Conservation (phyloP, 2,329 filamentous ascomycete species). For the Penicillium sp. region DNA sequence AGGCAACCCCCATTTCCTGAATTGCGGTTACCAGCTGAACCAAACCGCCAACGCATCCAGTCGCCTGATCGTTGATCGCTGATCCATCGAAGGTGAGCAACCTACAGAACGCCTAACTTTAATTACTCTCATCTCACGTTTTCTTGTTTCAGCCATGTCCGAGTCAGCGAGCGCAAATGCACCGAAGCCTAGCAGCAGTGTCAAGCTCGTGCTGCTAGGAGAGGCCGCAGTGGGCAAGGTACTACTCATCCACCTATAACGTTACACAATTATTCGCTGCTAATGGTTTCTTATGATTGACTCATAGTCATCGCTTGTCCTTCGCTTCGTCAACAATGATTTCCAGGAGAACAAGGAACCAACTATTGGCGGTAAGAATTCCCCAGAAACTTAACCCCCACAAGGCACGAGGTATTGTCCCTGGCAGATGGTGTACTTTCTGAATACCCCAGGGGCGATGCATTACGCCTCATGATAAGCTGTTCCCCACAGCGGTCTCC, state of each 20-base stretch:
- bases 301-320: constrained; percentile 83
- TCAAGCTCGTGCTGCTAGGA: constrained; percentile 96
- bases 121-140: constrained; percentile 3
- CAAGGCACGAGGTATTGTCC: background rate
- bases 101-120: constrained; percentile 34
- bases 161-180: constrained; percentile 64
- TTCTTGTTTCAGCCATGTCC: constrained; percentile 56
- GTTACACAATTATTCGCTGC: constrained; percentile 11
- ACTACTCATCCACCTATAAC: constrained; percentile 27
- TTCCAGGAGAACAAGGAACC: constrained; percentile 99
- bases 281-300: constrained; percentile 6
- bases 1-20: constrained; percentile 22
- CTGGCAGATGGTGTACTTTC: background rate
- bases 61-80: constrained; percentile 25
- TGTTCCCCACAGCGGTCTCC: background rate
- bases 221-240: constrained; percentile 99
- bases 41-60: constrained; percentile 22
- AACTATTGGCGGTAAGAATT: constrained; percentile 81
- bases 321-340: constrained; percentile 99
- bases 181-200: constrained; percentile 97
- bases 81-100: constrained; percentile 21
- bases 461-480: background rate
- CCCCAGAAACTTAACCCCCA: background rate
- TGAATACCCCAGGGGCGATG: background rate
- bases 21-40: constrained; percentile 20